Conservation (phyloP, 305 asterid species). For the Fraxinus greggii region DNA sequence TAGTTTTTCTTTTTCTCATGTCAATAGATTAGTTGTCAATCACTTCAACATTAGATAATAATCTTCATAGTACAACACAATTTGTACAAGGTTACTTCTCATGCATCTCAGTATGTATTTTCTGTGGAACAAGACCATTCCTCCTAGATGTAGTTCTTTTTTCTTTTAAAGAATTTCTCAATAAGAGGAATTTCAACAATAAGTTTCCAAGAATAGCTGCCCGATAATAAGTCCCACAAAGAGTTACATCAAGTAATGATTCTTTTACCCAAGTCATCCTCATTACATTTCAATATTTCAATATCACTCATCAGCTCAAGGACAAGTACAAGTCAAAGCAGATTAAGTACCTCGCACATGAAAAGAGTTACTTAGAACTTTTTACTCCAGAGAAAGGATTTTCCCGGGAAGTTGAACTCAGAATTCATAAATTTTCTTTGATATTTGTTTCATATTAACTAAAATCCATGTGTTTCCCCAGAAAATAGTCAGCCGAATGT, state of each 20-base stretch:
- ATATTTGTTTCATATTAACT: background rate
- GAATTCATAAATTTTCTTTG: background rate
- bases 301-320: background rate
- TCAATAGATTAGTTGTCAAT: background rate
- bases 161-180: background rate
- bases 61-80: background rate
- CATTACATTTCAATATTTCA: background rate
- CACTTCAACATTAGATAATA: background rate
- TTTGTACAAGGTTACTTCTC: background rate
- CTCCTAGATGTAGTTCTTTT: background rate
- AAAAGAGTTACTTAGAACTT: background rate
- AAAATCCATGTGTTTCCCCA: background rate
- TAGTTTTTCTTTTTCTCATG: background rate
- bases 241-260: constrained; percentile 9
- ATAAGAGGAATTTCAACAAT: background rate
- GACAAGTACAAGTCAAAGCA: background rate
- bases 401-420: background rate
- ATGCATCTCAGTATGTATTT: background rate
- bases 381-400: background rate
- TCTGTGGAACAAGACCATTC: background rate
- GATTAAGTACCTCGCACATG: background rate
- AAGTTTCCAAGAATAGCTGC: background rate
- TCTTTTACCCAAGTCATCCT: background rate
- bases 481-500: background rate
- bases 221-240: background rate